Evolutionary conservation across 345 rosid species (phyloP), one percentile per base, ranked within the genome.

Genomic region (Hibiscus mutabilis): DNA sequence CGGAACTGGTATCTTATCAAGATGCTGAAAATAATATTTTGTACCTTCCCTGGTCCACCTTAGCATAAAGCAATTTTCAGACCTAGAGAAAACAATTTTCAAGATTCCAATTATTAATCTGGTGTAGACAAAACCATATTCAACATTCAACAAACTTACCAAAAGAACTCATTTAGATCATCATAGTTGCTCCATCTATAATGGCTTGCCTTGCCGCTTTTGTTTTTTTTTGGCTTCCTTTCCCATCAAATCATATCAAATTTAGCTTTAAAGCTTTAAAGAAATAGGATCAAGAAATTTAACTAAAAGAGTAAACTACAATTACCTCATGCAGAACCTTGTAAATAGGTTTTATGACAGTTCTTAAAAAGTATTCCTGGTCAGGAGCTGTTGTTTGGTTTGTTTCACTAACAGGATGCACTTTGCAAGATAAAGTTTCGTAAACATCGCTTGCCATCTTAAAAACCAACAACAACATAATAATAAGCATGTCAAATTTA

Each of bases 101-200:
- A 29, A 12, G 22, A 67, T 67, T 29, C 13, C 18, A 53, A 51
- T 51, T 52, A 31, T 68, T 11, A 49, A 40, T 47, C 29, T 31
- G 60, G 70, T 31, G 31, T 11, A 12, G n/a, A n/a, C 46, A 53
- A 68, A 19, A 52, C 1, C 24, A 2, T 33, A 52, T 68, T 31
- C 11, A 13, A 18, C 61, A 21, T 71, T 40, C 68, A 78, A 55
- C 56, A 25, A 77, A 77, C 83, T 82, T 72, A 95, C 99, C 99
- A 95, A 74, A 95, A 95, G 81, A 89, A 95, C 83, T 95, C 99
- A 76, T 95, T 95, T 64, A 95, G 75, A 77, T 95, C 99, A 81
- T 95, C 99, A 75, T 95, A 95, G 72, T 95, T 95, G 82, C 98
- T 92, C 99, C 98, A 92, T 80, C 68, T 89, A 35, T 98, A 90